Evolutionary conservation across 345 rosid species (phyloP), one percentile per base, ranked within the genome.

Genomic region (Murraya koenigii): DNA sequence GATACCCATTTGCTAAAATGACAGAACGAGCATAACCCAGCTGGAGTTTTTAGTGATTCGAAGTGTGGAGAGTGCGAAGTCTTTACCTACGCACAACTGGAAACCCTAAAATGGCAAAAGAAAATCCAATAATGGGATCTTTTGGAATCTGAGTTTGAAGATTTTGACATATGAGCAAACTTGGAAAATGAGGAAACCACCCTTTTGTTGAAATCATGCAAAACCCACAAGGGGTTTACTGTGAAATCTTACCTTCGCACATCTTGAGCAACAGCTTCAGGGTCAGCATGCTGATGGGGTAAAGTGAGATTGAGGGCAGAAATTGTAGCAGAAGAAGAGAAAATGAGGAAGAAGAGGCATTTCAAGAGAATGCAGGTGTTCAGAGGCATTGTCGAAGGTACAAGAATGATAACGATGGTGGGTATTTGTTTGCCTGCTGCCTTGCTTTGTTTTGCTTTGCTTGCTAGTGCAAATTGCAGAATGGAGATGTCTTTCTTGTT

Each of bases 251-350:
- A 85, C 94, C 88, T 83, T 77, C 83, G 87, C 6, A 90, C 69
- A 79, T 84, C 81, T 38, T 71, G 88, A 82, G 67, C 92, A 84
- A 90, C 83, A 38, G 81, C 77, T 15, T 88, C 91, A 52, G 94
- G 92, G 82, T 86, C 82, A 17, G 92, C 89, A 47, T 90, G 91
- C 70, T 90, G 94, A 63, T 90, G 91, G 23, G 85, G 89, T 22
- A 87, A 88, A 78, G 87, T 83, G 56, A 85, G 87, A 79, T 87
- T 89, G 72, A 75, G 71, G 32, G 81, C 35, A 75, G 79, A 72
- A 58, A 56, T 54, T 56, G 76, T 35, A 35, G 39, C 20, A 25
- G 76, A 6, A 5, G 59, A 10, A 44, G 78, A 74, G 61, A 81
- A 61, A 68, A 69, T 75, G 49, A 60, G 19, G 32, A 60, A 38